Evolutionary conservation across 2,329 filamentous ascomycete species (phyloP).

Genomic region (Ceratocystiopsis brevicomis): DNA sequence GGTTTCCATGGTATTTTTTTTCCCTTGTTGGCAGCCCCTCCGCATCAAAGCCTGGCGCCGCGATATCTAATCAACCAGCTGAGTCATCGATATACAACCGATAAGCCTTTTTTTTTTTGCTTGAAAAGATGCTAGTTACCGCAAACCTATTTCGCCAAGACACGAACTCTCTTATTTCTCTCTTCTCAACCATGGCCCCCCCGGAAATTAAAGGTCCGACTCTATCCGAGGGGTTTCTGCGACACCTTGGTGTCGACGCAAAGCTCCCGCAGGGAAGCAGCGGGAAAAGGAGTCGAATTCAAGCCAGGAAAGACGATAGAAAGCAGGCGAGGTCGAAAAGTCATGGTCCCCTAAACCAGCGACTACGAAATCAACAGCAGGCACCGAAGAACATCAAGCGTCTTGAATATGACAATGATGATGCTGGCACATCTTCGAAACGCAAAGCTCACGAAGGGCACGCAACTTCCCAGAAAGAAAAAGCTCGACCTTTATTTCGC

Average conservation of each 20-base stretch:
- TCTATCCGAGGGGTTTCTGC: constrained; percentile 12
- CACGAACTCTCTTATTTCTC: not conserved
- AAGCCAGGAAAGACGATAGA: constrained; percentile 18
- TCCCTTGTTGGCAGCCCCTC: too few relatives aligned
- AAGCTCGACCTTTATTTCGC: too few relatives aligned
- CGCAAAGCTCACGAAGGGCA: too few relatives aligned
- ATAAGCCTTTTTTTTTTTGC: not conserved
- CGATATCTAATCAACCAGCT: not conserved
- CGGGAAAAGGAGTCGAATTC: not conserved
- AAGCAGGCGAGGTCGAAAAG: constrained; percentile 46
- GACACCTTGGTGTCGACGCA: constrained; percentile 18
- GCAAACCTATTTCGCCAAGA: too few relatives aligned
- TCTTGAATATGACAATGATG: too few relatives aligned
- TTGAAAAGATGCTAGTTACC: too few relatives aligned
- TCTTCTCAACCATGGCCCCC: constrained; percentile 2
- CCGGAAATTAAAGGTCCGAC: constrained; percentile 3
- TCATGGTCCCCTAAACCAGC: not conserved
- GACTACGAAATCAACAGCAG: not conserved
- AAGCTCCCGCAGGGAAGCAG: constrained; percentile 2
- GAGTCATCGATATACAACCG: constrained; percentile 1
- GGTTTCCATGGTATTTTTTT: not conserved
- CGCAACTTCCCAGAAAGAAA: too few relatives aligned
- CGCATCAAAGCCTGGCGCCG: not conserved
- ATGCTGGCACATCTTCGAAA: too few relatives aligned
- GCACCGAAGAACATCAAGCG: not conserved